Evolutionary conservation across 805 yeast species (phyloP).

Genomic region (Yarrowia sp.): DNA sequence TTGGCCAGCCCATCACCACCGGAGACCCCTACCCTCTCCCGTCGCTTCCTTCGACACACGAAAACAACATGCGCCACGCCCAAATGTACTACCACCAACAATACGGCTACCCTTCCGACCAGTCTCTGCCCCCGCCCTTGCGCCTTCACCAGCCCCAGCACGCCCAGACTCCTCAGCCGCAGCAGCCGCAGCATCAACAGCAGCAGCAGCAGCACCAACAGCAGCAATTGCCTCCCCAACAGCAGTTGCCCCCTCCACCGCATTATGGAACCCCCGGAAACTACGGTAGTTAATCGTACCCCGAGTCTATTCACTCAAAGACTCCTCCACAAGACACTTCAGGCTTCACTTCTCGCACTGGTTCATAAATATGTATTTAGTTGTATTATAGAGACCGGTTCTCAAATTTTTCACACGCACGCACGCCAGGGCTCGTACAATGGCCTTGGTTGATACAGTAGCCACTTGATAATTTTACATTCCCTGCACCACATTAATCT

Average conservation of each 20-base stretch:
- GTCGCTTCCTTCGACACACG: conserved; percentile 33
- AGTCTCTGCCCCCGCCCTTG: conserved; percentile 32
- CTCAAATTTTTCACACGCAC: conserved; percentile 7
- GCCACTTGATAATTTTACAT: conserved; percentile 5
- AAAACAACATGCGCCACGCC: conserved; percentile 30
- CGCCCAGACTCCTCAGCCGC: conserved; percentile 8
- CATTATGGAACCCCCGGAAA: conserved; percentile 24
- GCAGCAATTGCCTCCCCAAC: conserved; percentile 17
- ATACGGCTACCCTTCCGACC: conserved; percentile 32
- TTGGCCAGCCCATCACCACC: conserved; percentile 16
- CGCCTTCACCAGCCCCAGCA: conserved; percentile 32
- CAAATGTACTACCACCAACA: conserved; percentile 31
- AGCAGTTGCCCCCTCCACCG: conserved; percentile 7
- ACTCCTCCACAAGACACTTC: background rate
- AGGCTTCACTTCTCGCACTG: conserved; percentile 34
- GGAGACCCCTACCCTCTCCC: conserved; percentile 34
- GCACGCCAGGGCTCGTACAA: background rate
- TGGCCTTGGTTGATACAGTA: background rate
- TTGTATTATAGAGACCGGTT: conserved; percentile 37
- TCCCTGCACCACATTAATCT: conserved; percentile 5
- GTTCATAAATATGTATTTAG: conserved; percentile 33
- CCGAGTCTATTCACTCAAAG: too few relatives aligned
- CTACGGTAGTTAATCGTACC: conserved; percentile 5
- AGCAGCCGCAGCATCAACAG: conserved; percentile 30
- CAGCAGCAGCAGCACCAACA: conserved; percentile 39